Conservation (phyloP, 228 moss, liverwort and hornwort genomes). For the Sphagnum fallax region DNA sequence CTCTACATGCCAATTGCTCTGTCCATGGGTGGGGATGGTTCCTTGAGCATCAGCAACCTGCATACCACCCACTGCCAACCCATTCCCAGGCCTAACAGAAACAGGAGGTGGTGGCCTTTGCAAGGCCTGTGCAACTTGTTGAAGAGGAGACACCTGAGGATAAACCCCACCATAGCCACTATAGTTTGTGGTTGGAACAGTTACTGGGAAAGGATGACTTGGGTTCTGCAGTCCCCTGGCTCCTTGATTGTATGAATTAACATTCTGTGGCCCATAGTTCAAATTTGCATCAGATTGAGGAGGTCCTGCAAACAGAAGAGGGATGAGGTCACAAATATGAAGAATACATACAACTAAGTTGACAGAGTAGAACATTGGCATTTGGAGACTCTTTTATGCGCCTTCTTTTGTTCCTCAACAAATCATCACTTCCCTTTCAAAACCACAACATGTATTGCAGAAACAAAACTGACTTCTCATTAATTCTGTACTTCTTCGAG, state of each 20-base stretch:
- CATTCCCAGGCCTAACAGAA: slow-evolving; percentile 55
- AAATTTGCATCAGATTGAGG: slow-evolving; percentile 18
- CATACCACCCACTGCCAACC: slow-evolving; percentile 30
- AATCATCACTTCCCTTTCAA: no score
- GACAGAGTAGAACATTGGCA: no score
- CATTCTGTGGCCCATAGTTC: slow-evolving; percentile 26
- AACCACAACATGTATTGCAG: no score
- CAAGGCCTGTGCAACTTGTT: slow-evolving; percentile 56
- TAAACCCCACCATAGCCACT: slow-evolving; percentile 71
- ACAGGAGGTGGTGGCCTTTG: slow-evolving; percentile 78
- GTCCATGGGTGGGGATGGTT: slow-evolving; percentile 8
- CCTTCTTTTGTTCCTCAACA: no score
- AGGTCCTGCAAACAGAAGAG: slow-evolving; percentile 16
- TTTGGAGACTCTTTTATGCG: no score
- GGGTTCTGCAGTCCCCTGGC: slow-evolving; percentile 24
- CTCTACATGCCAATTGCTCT: slow-evolving; percentile 16
- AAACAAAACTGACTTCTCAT: no score
- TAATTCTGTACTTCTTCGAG: no score
- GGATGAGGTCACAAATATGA: background rate
- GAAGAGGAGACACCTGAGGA: slow-evolving; percentile 61
- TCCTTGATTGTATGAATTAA: slow-evolving; percentile 15
- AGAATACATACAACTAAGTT: background rate
- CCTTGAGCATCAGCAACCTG: slow-evolving; percentile 34
- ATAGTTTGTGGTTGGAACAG: slow-evolving; percentile 23
- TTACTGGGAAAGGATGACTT: slow-evolving; percentile 31